These are phyloP conservation scores for Venturia oleaginea DNA, from an alignment of 2,329 filamentous ascomycete genomes.

Conservation along the genomic window DNA sequence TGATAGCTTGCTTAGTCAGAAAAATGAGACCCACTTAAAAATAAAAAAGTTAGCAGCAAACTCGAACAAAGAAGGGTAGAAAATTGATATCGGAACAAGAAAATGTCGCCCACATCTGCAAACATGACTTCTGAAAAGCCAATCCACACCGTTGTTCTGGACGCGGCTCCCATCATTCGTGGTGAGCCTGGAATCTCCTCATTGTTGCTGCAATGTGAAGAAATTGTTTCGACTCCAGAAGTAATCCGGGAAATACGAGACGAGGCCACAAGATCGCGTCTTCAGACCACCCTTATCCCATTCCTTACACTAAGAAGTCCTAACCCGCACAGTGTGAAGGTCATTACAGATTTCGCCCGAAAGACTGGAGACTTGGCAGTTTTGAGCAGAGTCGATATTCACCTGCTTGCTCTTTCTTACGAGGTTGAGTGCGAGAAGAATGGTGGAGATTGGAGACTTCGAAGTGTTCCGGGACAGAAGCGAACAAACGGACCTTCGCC, in stretches of 20 bases:
- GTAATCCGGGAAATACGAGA: slow-evolving; percentile 86
- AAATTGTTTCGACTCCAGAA: slow-evolving; percentile 72
- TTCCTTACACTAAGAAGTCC: slow-evolving; percentile 75
- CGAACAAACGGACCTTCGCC: slow-evolving; percentile 61
- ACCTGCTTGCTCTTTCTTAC: slow-evolving; percentile 82
- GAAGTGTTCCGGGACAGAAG: slow-evolving; percentile 72
- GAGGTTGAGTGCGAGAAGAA: slow-evolving; percentile 90
- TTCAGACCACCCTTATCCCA: slow-evolving; percentile 76
- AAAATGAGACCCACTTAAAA: not conserved
- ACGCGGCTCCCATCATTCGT: slow-evolving; percentile 87
- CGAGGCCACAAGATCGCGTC: slow-evolving; percentile 64
- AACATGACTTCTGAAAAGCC: slow-evolving; percentile 46
- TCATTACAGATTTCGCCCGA: slow-evolving; percentile 76
- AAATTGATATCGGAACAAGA: not conserved
- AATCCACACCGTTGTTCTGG: slow-evolving; percentile 76
- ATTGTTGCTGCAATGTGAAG: slow-evolving; percentile 66
- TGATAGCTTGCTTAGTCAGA: not conserved
- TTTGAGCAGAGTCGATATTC: slow-evolving; percentile 79
- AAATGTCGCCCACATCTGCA: not conserved
- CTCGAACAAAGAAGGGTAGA: not conserved
- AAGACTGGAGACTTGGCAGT: slow-evolving; percentile 85
- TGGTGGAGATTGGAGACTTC: slow-evolving; percentile 77
- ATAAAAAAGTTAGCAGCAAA: not conserved
- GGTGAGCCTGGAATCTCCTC: slow-evolving; percentile 82
- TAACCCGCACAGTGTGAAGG: slow-evolving; percentile 63